phyloP scores from a whole-genome alignment of 768 basidiomycete genomes.

The Neoboletus magnificus region DNA sequence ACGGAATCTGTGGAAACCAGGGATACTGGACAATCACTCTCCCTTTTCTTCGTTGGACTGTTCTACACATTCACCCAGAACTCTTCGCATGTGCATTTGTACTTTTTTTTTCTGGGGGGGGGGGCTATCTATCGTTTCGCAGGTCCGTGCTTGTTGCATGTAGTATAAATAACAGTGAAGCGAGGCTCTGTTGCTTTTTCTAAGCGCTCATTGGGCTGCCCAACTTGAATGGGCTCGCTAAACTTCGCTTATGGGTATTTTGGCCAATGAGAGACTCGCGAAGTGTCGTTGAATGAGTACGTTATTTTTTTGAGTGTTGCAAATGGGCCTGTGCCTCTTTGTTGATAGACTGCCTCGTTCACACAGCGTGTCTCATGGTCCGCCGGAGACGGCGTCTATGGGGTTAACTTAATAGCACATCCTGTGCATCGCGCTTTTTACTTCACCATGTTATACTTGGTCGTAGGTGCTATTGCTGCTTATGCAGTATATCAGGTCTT shows the following conservation, averaged over 20 bases:
- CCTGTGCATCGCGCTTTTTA: not conserved
- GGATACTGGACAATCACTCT: constrained; percentile 8
- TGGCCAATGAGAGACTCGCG: too few relatives aligned
- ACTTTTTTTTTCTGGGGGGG: constrained; percentile 7
- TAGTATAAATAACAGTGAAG: not conserved
- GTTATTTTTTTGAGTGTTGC: too few relatives aligned
- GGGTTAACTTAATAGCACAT: not conserved
- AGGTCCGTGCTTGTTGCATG: constrained; percentile 8
- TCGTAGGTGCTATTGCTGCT: constrained; percentile 8
- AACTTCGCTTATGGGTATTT: too few relatives aligned
- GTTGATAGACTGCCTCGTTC: not conserved
- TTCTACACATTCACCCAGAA: constrained; percentile 14
- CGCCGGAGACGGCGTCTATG: not conserved
- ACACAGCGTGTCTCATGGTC: not conserved
- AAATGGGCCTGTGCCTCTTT: not conserved
- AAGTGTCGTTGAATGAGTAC: too few relatives aligned
- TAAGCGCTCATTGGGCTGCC: too few relatives aligned
- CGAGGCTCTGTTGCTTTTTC: not conserved
- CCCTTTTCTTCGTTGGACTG: not conserved
- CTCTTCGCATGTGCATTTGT: not conserved
- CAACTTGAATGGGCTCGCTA: too few relatives aligned
- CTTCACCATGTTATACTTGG: constrained; percentile 13
- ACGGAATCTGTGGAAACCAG: constrained; percentile 14
- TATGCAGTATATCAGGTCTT: constrained; percentile 10
- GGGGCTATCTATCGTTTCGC: constrained; percentile 1